Conservation (phyloP, 2,329 filamentous ascomycete genomes). For the Scedosporium boydii region DNA sequence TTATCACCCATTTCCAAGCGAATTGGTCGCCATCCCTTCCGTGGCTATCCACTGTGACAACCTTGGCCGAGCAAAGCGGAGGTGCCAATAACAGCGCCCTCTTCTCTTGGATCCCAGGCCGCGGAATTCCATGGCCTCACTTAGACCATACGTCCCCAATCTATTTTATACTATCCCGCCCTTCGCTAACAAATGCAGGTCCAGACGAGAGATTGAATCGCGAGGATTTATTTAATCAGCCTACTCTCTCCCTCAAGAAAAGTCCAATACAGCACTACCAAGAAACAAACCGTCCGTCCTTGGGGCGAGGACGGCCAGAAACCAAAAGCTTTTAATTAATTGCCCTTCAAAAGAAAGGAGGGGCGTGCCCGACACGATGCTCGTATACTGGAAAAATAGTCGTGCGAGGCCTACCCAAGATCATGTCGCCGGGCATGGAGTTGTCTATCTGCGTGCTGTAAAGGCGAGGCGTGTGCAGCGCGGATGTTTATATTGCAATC, state of each 20-base stretch:
- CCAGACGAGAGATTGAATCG: background rate
- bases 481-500: background rate
- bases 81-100: background rate
- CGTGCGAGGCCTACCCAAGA: no score
- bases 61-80: background rate
- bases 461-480: background rate
- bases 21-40: no score
- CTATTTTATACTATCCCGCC: background rate
- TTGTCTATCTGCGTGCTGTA: background rate
- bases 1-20: no score
- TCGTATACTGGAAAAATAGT: no score
- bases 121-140: background rate
- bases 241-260: no score
- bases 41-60: background rate
- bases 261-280: no score
- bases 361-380: no score
- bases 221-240: no score
- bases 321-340: no score
- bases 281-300: no score
- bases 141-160: background rate
- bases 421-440: background rate
- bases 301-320: no score
- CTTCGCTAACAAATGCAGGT: background rate
- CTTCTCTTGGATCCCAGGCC: background rate
- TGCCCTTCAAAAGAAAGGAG: no score